Evolutionary conservation across 306 rosid genomes (phyloP), one percentile per base, ranked within the genome.

Genomic region (Fragaria nilgerrensis): DNA sequence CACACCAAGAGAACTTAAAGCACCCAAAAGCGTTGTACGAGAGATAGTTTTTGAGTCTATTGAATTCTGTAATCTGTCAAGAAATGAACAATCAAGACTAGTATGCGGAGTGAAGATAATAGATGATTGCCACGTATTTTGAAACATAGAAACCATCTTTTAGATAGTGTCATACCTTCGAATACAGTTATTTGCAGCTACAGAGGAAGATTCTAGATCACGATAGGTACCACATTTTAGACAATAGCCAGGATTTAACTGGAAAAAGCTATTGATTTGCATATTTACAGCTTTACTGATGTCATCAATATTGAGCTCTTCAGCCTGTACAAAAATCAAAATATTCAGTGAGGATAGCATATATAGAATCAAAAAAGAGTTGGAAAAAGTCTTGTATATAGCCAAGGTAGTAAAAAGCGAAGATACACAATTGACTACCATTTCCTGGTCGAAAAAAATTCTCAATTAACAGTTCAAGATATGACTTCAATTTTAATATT

Each of bases 61-160:
- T 68, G 84, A 87, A 78, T 88, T 91, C 89, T 81, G 89, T 84
- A 91, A 78, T 81, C 98, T 93, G 89, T 73, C 56, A 88, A 47
- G 68, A 45, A 59, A 65, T 53, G 41, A 75, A 58, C 76, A 32
- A 66, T 69, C 70, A 74, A 58, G 19, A 58, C 6, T 56, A 76
- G 77, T 39, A 36, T 4, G 70, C 41, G 52, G 61, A 62, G 25
- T 62, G 49, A 44, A 36, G 13, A 20, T 12, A 63, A 22, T 29
- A 53, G 36, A 68, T 43, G 70, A 7, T 50, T 36, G 36, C 41
- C 56, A 34, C 0, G 10, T 39, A 14, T 50, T 3, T 22, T 11
- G 19, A 39, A 64, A 47, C 2, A 76, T 20, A 12, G 0, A 61
- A 71, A 71, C 70, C 66, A 53, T 2, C 23, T 59, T 70, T 44